Percentiles rank a stretch among this genome's conserved stretches.
Evolutionary conservation across 306 rosid species (phyloP).

Genomic region (Senna tora): DNA sequence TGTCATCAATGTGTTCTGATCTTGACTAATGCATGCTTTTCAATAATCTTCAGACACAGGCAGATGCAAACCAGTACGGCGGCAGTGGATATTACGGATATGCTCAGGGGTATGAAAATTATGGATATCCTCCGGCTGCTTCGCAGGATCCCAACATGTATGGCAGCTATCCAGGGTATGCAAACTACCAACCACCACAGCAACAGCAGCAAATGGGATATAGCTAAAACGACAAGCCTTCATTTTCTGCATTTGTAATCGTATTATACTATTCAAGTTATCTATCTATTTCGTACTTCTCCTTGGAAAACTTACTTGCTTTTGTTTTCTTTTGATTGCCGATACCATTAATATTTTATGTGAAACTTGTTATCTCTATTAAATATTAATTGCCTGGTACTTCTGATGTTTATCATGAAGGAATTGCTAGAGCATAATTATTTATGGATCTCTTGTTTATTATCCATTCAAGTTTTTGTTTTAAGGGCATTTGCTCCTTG

Average conservation of each 20-base stretch:
- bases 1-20: not conserved
- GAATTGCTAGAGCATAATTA: not conserved
- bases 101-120: constrained; percentile 74
- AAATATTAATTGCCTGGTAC: constrained; percentile 30
- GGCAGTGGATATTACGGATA: constrained; percentile 89
- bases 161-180: constrained; percentile 71
- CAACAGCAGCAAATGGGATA: constrained; percentile 84
- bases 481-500: too few relatives aligned
- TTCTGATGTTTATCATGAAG: constrained; percentile 19
- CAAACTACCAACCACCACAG: constrained; percentile 77
- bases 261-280: constrained; percentile 41
- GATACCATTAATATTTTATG: constrained; percentile 31
- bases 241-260: constrained; percentile 38
- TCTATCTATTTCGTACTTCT: constrained; percentile 1
- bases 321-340: constrained; percentile 28
- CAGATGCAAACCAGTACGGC: constrained; percentile 75
- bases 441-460: not conserved
- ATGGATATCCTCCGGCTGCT: constrained; percentile 73
- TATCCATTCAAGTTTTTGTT: not conserved
- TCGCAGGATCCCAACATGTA: constrained; percentile 83
- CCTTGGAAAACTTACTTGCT: not conserved
- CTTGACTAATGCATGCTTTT: constrained; percentile 30
- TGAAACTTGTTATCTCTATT: constrained; percentile 25
- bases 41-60: constrained; percentile 62
- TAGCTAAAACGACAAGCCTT: constrained; percentile 45